phyloP scores from a whole-genome alignment of 164 flowering plant species.

The Nymphaea colorata region DNA sequence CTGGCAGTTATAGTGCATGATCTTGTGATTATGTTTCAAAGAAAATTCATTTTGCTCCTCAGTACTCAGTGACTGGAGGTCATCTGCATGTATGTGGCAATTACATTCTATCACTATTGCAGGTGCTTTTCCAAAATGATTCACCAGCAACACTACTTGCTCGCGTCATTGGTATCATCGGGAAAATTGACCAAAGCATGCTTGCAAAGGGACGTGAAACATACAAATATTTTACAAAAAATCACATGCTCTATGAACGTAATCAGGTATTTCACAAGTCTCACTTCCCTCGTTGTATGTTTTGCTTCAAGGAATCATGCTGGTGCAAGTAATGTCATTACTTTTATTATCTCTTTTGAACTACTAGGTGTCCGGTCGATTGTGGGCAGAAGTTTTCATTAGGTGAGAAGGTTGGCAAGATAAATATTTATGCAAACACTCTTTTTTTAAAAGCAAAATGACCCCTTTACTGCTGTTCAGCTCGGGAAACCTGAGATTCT shows the following conservation, averaged over 20 bases:
- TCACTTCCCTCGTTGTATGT: neutral
- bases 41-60: too few species aligned
- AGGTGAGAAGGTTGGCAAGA: too few species aligned
- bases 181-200: conserved; percentile 72
- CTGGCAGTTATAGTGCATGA: too few species aligned
- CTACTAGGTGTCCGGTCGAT: too few species aligned
- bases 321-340: neutral
- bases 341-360: too few species aligned
- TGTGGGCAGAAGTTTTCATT: too few species aligned
- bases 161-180: conserved; percentile 77
- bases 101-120: conserved; percentile 6
- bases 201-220: conserved; percentile 84
- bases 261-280: conserved; percentile 45
- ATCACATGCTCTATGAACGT: conserved; percentile 87
- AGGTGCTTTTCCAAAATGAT: conserved; percentile 96
- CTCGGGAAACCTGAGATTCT: too few species aligned
- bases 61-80: too few species aligned
- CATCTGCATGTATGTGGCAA: too few species aligned
- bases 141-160: conserved; percentile 87
- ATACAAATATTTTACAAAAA: conserved; percentile 77
- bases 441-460: neutral
- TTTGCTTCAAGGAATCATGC: neutral
- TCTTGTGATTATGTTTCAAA: too few species aligned
- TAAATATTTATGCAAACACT: neutral
- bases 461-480: neutral